phyloP scores from a whole-genome alignment of 257 asterid species.

The Primulina tabacum region DNA sequence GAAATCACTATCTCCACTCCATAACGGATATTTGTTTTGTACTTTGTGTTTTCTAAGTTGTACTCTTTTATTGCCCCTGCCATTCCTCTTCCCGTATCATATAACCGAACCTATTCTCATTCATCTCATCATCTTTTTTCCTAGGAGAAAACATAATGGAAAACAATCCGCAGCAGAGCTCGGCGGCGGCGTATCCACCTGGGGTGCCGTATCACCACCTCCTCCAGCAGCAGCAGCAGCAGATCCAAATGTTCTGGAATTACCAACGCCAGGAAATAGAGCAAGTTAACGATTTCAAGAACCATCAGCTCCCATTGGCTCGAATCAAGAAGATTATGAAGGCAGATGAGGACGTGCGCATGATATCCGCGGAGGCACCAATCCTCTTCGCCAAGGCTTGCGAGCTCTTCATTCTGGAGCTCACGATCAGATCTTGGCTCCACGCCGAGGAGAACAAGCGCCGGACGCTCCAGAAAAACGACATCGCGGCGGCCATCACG shows the following conservation, averaged over 20 bases:
- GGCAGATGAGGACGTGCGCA: slow-evolving; percentile 91
- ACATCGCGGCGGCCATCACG: slow-evolving; percentile 89
- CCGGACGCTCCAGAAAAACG: slow-evolving; percentile 83
- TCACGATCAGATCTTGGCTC: slow-evolving; percentile 89
- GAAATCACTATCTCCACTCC: slow-evolving; percentile 6
- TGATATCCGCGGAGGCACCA: slow-evolving; percentile 97
- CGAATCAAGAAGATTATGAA: slow-evolving; percentile 95
- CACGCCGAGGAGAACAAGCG: slow-evolving; percentile 98
- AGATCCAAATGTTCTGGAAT: slow-evolving; percentile 74
- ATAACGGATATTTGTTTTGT: not conserved
- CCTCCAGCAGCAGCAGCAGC: slow-evolving; percentile 79
- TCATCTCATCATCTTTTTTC: not conserved
- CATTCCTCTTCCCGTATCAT: not conserved
- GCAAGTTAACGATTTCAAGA: slow-evolving; percentile 78
- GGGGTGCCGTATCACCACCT: slow-evolving; percentile 71
- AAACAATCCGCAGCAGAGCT: slow-evolving; percentile 65
- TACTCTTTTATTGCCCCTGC: not conserved
- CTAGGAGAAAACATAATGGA: slow-evolving; percentile 42
- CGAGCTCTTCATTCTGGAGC: slow-evolving; percentile 87
- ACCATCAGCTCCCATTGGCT: slow-evolving; percentile 85
- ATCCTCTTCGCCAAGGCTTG: slow-evolving; percentile 89
- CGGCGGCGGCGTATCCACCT: slow-evolving; percentile 48
- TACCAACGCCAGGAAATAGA: slow-evolving; percentile 75
- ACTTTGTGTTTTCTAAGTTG: not conserved
- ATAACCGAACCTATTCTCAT: not conserved